Conservation (phyloP, 2,329 filamentous ascomycete species). For the Ascochyta fabae region DNA sequence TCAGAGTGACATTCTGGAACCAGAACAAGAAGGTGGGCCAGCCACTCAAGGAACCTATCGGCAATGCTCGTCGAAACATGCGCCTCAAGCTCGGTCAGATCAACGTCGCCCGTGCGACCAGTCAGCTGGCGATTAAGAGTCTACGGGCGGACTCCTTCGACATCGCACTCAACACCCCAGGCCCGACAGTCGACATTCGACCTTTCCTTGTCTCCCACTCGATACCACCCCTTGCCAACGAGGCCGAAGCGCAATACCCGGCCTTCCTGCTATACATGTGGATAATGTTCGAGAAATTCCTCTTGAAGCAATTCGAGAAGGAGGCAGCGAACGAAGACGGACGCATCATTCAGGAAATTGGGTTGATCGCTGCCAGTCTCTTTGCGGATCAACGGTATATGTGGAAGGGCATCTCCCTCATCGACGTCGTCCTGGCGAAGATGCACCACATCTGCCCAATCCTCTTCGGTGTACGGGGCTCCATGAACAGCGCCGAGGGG, state of each 20-base stretch:
- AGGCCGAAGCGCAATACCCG: conserved; percentile 52
- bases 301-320: conserved; percentile 66
- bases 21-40: conserved; percentile 30
- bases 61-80: conserved; percentile 43
- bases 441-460: conserved; percentile 81
- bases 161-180: conserved; percentile 28
- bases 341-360: conserved; percentile 72
- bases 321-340: conserved; percentile 50
- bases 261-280: conserved; percentile 69
- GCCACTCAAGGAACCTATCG: conserved; percentile 38
- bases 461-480: conserved; percentile 81
- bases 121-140: conserved; percentile 33
- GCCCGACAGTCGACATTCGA: conserved; percentile 46
- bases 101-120: conserved; percentile 36
- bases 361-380: conserved; percentile 76
- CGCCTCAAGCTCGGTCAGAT: conserved; percentile 45
- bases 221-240: conserved; percentile 36
- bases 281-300: conserved; percentile 75
- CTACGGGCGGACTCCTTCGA: conserved; percentile 41
- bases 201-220: conserved; percentile 44
- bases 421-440: conserved; percentile 88
- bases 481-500: conserved; percentile 67
- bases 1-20: conserved; percentile 40
- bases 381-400: conserved; percentile 73
- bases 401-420: conserved; percentile 71